phyloP scores from a whole-genome alignment of 2,329 filamentous ascomycete genomes.

The Zymoseptoria brevis region DNA sequence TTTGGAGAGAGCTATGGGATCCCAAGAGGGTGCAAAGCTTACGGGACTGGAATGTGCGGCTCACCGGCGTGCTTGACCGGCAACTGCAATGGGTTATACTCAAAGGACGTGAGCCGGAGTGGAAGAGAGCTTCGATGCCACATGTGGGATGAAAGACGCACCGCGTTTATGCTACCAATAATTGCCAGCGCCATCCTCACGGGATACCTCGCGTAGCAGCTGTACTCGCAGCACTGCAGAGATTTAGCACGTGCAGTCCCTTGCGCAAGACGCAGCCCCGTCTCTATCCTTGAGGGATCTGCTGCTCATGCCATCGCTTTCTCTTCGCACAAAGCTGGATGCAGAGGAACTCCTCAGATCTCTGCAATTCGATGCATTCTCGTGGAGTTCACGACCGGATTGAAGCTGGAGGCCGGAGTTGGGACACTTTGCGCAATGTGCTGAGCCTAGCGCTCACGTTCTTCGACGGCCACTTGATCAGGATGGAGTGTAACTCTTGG shows the following conservation, averaged over 20 bases:
- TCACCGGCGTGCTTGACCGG: slow-evolving; percentile 6
- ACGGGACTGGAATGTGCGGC: neutral
- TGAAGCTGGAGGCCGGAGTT: too few species aligned
- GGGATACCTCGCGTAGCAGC: neutral
- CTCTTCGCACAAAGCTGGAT: neutral
- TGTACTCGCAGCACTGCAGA: neutral
- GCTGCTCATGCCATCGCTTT: neutral
- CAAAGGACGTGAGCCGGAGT: neutral
- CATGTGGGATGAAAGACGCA: neutral
- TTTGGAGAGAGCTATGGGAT: slow-evolving; percentile 1
- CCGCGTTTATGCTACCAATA: neutral
- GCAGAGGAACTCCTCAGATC: too few species aligned
- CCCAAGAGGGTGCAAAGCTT: neutral
- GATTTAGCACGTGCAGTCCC: neutral
- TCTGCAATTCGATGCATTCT: too few species aligned
- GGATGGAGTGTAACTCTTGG: neutral
- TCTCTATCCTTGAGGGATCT: neutral
- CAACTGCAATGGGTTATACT: neutral
- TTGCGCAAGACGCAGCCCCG: neutral
- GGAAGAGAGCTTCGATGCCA: neutral
- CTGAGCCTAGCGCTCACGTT: neutral
- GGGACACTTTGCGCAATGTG: too few species aligned
- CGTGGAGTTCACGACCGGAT: too few species aligned
- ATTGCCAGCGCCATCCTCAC: neutral
- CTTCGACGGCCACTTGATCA: neutral